A percentile compares a stretch with the other conserved stretches of the same genome.
These are phyloP conservation scores for Botryotinia convoluta DNA, from an alignment of 2,329 filamentous ascomycete genomes.

Conservation along the genomic window DNA sequence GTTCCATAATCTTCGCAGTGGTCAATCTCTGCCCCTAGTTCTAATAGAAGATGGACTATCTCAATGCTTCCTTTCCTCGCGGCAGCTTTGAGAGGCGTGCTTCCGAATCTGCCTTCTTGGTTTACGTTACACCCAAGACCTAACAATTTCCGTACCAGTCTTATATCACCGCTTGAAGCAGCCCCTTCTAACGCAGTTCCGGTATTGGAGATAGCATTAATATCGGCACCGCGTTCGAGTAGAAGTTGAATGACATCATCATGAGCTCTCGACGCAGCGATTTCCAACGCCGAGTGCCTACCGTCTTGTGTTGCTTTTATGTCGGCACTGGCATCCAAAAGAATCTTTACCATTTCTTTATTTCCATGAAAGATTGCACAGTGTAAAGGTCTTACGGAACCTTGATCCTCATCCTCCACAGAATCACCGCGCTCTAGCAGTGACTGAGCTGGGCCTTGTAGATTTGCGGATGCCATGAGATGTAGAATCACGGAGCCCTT, in stretches of 20 bases:
- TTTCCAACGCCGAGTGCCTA: constrained; percentile 11
- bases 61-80: not conserved
- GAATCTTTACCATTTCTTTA: constrained; percentile 20
- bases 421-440: constrained; percentile 10
- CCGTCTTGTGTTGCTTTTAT: constrained; percentile 15
- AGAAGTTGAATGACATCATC: constrained; percentile 37
- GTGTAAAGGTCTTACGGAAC: constrained; percentile 14
- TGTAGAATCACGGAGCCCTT: constrained; percentile 18
- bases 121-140: constrained; percentile 19
- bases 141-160: constrained; percentile 15
- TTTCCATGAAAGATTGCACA: constrained; percentile 22
- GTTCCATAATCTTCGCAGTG: not conserved
- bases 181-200: constrained; percentile 20
- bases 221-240: constrained; percentile 34
- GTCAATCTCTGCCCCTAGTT: not conserved
- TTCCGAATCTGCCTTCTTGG: not conserved
- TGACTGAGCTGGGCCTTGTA: not conserved
- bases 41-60: not conserved
- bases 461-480: constrained; percentile 14
- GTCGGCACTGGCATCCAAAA: constrained; percentile 24
- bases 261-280: constrained; percentile 25
- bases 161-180: not conserved
- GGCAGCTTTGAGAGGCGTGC: not conserved
- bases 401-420: constrained; percentile 15
- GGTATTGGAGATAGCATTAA: constrained; percentile 19